Conservation (phyloP, 805 yeast species). For the Limtongozyma cylindracea region DNA sequence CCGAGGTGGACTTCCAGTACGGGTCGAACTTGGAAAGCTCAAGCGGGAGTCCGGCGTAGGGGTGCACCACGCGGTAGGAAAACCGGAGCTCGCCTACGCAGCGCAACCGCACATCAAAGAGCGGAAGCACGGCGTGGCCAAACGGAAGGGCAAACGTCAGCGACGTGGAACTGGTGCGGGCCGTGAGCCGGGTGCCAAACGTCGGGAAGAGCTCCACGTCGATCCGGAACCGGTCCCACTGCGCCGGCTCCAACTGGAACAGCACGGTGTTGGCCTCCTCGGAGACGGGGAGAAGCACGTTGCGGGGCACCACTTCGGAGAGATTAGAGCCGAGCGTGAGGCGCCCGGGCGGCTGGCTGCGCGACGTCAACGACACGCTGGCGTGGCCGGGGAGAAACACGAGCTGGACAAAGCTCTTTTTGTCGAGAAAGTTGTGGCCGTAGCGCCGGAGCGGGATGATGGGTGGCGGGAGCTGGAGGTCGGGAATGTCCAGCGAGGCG, state of each 20-base stretch:
- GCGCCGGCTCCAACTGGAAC: conserved; percentile 63
- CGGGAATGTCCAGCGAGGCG: no score
- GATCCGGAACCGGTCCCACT: conserved; percentile 31
- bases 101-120: conserved; percentile 59
- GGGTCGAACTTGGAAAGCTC: conserved; percentile 88
- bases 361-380: conserved; percentile 17
- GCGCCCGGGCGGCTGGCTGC: conserved; percentile 39
- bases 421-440: conserved; percentile 89
- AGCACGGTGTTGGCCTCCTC: conserved; percentile 28
- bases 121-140: conserved; percentile 28
- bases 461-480: conserved; percentile 84
- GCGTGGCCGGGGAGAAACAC: conserved; percentile 24
- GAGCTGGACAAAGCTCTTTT: conserved; percentile 64
- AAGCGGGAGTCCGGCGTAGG: conserved; percentile 63
- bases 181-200: conserved; percentile 79
- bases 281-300: conserved; percentile 52
- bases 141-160: conserved; percentile 13
- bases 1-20: conserved; percentile 92
- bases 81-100: conserved; percentile 63
- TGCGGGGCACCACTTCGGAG: conserved; percentile 72
- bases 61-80: conserved; percentile 62
- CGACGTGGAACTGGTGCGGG: conserved; percentile 65
- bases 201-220: conserved; percentile 86
- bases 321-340: conserved; percentile 56
- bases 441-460: conserved; percentile 80